Percentiles rank a stretch among this genome's conserved stretches.
Evolutionary conservation across 1,139 yeast genomes (phyloP).

Genomic region (Candida mesenterica): DNA sequence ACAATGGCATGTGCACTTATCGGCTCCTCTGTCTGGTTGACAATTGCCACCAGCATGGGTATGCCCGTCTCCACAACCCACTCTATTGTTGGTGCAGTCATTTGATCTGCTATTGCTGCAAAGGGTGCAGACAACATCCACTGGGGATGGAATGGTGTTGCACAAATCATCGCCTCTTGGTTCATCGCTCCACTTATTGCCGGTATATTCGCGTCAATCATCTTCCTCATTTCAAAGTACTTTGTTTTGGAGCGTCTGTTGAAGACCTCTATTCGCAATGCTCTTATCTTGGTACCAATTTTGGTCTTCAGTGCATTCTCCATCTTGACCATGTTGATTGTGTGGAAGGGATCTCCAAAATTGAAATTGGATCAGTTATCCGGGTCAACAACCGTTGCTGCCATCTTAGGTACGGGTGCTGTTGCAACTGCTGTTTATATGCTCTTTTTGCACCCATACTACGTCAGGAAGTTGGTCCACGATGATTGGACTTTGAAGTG

Average conservation of each 20-base stretch:
- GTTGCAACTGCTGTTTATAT: slow-evolving; percentile 53
- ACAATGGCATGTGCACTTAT: slow-evolving; percentile 75
- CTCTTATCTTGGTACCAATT: slow-evolving; percentile 56
- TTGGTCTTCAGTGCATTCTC: slow-evolving; percentile 62
- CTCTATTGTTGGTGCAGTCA: slow-evolving; percentile 74
- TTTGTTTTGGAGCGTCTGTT: slow-evolving; percentile 56
- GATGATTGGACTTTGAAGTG: slow-evolving; percentile 68
- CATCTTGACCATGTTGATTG: slow-evolving; percentile 58
- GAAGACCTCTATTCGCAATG: slow-evolving; percentile 47
- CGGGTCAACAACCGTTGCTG: slow-evolving; percentile 49
- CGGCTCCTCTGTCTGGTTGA: slow-evolving; percentile 74
- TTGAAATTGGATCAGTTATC: slow-evolving; percentile 54
- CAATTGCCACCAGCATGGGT: slow-evolving; percentile 64
- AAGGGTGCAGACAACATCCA: slow-evolving; percentile 53
- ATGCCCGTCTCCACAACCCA: slow-evolving; percentile 82
- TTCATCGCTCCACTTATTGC: slow-evolving; percentile 76
- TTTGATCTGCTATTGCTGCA: slow-evolving; percentile 77
- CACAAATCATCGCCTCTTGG: slow-evolving; percentile 79
- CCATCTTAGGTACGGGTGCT: slow-evolving; percentile 63
- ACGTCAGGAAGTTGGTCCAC: slow-evolving; percentile 57
- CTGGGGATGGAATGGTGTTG: slow-evolving; percentile 79
- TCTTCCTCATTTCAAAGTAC: slow-evolving; percentile 60
- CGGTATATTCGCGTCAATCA: slow-evolving; percentile 58
- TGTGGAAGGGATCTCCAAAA: slow-evolving; percentile 76
- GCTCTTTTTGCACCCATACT: slow-evolving; percentile 59